phyloP scores from a whole-genome alignment of 2,329 filamentous ascomycete genomes.

The Xylariomycetidae sp. region DNA sequence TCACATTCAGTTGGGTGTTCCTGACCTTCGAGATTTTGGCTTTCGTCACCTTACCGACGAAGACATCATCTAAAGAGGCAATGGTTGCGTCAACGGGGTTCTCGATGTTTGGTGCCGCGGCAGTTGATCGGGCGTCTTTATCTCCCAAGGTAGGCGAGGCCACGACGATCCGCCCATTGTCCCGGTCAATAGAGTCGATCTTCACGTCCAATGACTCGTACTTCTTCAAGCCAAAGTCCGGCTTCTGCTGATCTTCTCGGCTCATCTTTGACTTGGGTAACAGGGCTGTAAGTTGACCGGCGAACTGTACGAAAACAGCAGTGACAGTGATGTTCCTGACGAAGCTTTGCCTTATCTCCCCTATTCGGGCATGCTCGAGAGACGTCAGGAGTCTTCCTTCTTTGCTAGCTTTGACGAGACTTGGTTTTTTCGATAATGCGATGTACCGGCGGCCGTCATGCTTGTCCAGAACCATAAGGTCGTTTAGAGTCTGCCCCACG shows the following conservation, averaged over 20 bases:
- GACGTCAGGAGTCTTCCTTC: slow-evolving; percentile 63
- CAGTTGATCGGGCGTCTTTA: slow-evolving; percentile 27
- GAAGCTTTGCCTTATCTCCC: slow-evolving; percentile 67
- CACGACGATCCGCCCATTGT: slow-evolving; percentile 61
- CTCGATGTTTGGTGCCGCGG: slow-evolving; percentile 32
- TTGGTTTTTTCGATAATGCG: slow-evolving; percentile 75
- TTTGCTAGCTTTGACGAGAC: slow-evolving; percentile 68
- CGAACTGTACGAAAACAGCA: slow-evolving; percentile 85
- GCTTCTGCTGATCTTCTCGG: slow-evolving; percentile 58
- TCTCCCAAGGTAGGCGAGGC: slow-evolving; percentile 39
- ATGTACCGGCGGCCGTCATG: slow-evolving; percentile 70
- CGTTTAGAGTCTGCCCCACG: slow-evolving; percentile 74
- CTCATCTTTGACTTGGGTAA: slow-evolving; percentile 74
- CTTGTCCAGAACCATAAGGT: slow-evolving; percentile 84
- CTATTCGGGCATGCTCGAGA: slow-evolving; percentile 66
- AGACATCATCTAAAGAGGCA: slow-evolving; percentile 63
- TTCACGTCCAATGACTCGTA: slow-evolving; percentile 69
- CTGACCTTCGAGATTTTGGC: slow-evolving; percentile 80
- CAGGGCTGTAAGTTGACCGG: slow-evolving; percentile 68
- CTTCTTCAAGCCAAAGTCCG: slow-evolving; percentile 73
- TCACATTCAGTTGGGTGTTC: slow-evolving; percentile 86
- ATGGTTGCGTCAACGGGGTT: slow-evolving; percentile 57
- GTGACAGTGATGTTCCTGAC: slow-evolving; percentile 77
- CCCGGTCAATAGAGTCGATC: slow-evolving; percentile 65
- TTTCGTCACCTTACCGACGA: slow-evolving; percentile 65